Evolutionary conservation across 2,329 filamentous ascomycete species (phyloP).

Genomic region (Decorospora gaudefroyi): DNA sequence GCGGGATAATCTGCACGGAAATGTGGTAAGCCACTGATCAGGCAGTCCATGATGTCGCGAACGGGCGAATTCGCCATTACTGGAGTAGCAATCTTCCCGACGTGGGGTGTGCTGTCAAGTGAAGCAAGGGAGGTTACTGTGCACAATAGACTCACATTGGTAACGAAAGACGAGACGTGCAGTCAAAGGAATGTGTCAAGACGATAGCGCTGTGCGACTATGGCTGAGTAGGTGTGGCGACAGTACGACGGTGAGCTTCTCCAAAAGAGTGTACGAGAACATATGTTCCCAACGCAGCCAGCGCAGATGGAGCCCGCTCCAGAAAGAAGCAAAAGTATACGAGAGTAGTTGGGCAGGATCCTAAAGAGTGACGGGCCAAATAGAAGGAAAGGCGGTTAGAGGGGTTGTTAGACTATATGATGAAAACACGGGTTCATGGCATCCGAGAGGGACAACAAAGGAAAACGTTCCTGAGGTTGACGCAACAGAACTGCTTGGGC

Average conservation of each 20-base stretch:
- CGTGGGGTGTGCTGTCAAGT: slow-evolving; percentile 23
- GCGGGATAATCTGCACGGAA: slow-evolving; percentile 27
- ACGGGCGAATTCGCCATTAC: slow-evolving; percentile 25
- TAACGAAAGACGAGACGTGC: slow-evolving; percentile 30
- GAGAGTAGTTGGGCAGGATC: slow-evolving; percentile 39
- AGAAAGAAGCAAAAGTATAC: slow-evolving; percentile 39
- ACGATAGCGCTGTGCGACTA: slow-evolving; percentile 43
- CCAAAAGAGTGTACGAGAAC: slow-evolving; percentile 49
- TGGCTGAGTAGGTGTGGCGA: slow-evolving; percentile 32
- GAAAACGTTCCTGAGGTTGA: slow-evolving; percentile 41
- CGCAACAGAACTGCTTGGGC: slow-evolving; percentile 45
- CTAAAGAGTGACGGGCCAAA: slow-evolving; percentile 50
- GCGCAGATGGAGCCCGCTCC: slow-evolving; percentile 49
- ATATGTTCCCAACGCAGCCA: slow-evolving; percentile 45
- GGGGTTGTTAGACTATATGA: slow-evolving; percentile 45
- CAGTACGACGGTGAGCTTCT: slow-evolving; percentile 28
- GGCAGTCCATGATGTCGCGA: slow-evolving; percentile 22
- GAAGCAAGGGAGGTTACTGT: slow-evolving; percentile 36
- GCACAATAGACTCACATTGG: slow-evolving; percentile 36
- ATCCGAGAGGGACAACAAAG: slow-evolving; percentile 41
- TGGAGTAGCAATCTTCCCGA: slow-evolving; percentile 26
- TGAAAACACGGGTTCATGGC: slow-evolving; percentile 36
- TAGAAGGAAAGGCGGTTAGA: slow-evolving; percentile 40
- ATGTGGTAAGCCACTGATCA: slow-evolving; percentile 35
- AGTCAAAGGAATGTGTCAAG: slow-evolving; percentile 46